Evolutionary conservation across 2,329 filamentous ascomycete genomes (phyloP), one percentile per base, ranked within the genome.

Genomic region (Ophiosphaerella korrae): DNA sequence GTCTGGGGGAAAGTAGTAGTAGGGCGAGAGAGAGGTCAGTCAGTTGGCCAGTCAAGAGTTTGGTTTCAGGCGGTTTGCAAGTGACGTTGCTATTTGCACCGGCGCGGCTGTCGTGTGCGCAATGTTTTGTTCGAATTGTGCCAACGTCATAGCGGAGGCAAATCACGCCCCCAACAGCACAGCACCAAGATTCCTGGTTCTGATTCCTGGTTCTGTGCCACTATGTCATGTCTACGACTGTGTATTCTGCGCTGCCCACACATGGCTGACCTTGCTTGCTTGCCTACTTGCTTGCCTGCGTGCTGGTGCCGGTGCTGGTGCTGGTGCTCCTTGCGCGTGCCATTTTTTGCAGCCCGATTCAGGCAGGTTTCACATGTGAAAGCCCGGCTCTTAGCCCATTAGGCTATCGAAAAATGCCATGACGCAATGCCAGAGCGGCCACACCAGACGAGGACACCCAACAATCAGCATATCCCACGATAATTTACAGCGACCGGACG

Each of bases 21-120:
- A 39, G 37, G 6, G 40, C 31, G 42, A n/a, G 31, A 48, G 47
- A 14, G 34, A 38, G 24, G 35, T 33, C 24, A 18, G 18, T 18
- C 18, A 21, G 18, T 21, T 21, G 18, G 18, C 18, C 13, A 24
- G 21, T 11, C 26, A 32, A 36, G 24, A 42, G 37, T 14, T 37
- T 35, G 21, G 37, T 32, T 47, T 41, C 24, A 41, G 16, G 52
- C 42, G 47, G 53, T 55, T 53, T 47, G 38, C 41, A 45, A 35
- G 39, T 40, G 34, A 44, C 39, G 44, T 23, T 37, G 31, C 23
- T 50, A 42, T 49, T 44, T 53, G 45, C 37, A 33, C 42, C 38
- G 42, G 45, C 36, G 45, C 45, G 39, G 43, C 35, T 60, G 57
- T 60, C 57, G 57, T 58, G 57, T 60, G 57, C 57, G 45, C 57